Evolutionary conservation across 2,329 filamentous ascomycete genomes (phyloP).

Genomic region (Talaromyces sp.): DNA sequence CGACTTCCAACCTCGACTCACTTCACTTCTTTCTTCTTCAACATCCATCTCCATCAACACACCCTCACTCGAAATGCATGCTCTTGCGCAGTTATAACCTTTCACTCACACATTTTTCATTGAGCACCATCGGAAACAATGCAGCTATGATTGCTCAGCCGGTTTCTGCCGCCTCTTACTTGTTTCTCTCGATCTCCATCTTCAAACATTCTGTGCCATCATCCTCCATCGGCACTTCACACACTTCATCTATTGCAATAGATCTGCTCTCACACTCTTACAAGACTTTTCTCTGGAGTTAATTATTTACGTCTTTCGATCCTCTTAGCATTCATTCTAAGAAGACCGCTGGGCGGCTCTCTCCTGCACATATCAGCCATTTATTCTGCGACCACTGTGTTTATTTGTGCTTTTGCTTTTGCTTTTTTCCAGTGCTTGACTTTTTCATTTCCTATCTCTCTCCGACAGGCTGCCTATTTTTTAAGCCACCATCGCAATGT

Average conservation of each 20-base stretch:
- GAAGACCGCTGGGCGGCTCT: conserved; percentile 15
- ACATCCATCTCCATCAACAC: background rate
- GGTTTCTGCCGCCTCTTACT: conserved; percentile 1
- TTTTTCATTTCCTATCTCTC: conserved; percentile 23
- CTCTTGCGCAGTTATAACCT: background rate
- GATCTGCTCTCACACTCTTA: background rate
- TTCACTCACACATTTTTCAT: background rate
- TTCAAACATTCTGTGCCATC: conserved; percentile 4
- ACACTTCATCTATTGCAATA: conserved; percentile 1
- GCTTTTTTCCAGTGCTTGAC: conserved; percentile 16
- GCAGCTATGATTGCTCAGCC: conserved; percentile 9
- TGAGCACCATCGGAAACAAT: background rate
- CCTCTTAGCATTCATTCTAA: conserved; percentile 11
- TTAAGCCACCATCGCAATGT: conserved; percentile 46
- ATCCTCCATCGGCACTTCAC: conserved; percentile 2
- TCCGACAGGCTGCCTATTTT: conserved; percentile 46
- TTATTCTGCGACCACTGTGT: conserved; percentile 9
- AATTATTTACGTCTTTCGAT: conserved; percentile 15
- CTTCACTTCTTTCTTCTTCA: background rate
- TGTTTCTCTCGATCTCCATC: conserved; percentile 6
- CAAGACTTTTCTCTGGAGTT: background rate
- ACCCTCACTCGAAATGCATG: background rate
- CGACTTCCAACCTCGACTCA: background rate
- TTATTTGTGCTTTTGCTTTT: conserved; percentile 4
- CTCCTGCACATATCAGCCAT: conserved; percentile 13